Base-by-base conservation (phyloP, 1,139 yeast species). In the Suzukiozyma palmioleophila region DNA sequence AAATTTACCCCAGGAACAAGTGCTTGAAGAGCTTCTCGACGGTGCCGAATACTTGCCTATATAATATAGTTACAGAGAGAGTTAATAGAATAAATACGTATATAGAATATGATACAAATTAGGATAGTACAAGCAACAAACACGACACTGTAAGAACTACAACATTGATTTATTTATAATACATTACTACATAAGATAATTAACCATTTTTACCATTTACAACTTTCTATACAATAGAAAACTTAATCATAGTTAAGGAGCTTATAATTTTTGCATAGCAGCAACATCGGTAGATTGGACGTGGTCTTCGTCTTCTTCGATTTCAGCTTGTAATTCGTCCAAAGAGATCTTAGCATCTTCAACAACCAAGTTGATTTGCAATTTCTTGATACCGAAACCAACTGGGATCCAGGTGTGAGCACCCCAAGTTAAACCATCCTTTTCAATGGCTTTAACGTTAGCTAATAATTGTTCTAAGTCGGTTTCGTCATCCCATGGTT, bases 401-500 rank as follows among this genome's bases (percentile, higher is more conserved):
- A 94, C 95, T 65, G 96, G 90, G 57, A 92, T 79, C 76, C 81
- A 89, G 77, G 85, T 92, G 79, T 77, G 84, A 63, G 94, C 97
- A 85, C 99, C 99, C 98, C 98, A 92, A 56, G 73, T 74, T 64
- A 94, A 85, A 81, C 99, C 99, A 39, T 90, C 97, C 75, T 74
- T 71, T 66, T 81, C 84, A 58, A 90, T 69, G 54, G 77, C 65
- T 81, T 88, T 89, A 62, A 89, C 97, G 69, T 81, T 79, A 46
- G 83, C 90, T 58, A 87, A 73, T 74, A 92, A 69, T 70, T 82
- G 83, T 45, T 92, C 95, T 69, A 94, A 79, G 67, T 90, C 83
- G 54, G 98, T 92, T 79, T 92, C 97, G 62, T 92, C 97, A 73
- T 92, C 98, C 98, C 98, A 92, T 74, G 97, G 97, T 84, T 92